Evolutionary conservation across 495 filamentous ascomycete genomes (phyloP), one percentile per base, ranked within the genome.

Genomic region (Penicillium salamii): DNA sequence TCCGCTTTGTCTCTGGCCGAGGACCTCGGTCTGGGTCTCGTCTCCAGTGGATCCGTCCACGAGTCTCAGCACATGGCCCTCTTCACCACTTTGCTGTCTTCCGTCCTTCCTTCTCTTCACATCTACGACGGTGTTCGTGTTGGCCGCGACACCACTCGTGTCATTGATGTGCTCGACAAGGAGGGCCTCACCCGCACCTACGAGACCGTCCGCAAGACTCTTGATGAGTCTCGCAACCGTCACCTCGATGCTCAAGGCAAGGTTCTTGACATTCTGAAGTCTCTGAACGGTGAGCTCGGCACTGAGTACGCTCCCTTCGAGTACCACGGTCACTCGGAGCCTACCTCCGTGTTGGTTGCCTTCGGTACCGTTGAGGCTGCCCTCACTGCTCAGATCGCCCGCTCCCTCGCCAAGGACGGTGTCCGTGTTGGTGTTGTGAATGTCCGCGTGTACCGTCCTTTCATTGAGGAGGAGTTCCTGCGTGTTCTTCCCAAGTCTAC

Each of bases 31-130:
- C 70, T 96, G 18, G 93, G 84, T 32, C 78, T 97, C 26, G 78
- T 98, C 11, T 83, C 87, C 29, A 96, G 90, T 58, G 82, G 82
- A 20, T 97, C 90, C 20, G 82, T 83, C 20, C 89, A 95, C 54
- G 93, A 98, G 67, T 78, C 86, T 23, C 93, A 98, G 76, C 95
- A 98, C 68, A 97, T 97, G 86, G 80, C 92, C 5, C 75, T 98
- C 12, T 83, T 97, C 59, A 80, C 93, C 7, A 97, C 91, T 1
- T 66, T 97, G 12, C 71, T 96, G 33, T 87, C 93, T 2, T 80
- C 78, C 23, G 71, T 93, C 14, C 62, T 95, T 42, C 93, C 93
- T 6, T 89, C 88, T 0, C 78, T 97, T 20, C 93, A 98, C 67
- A 83, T 91, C 49, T 97, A 93, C 59, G 93, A 98, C 64, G 93